Percentiles rank a stretch among this genome's conserved stretches.
Evolutionary conservation across 1,284 basidiomycete genomes (phyloP).

Genomic region (Sparassis latifolia): DNA sequence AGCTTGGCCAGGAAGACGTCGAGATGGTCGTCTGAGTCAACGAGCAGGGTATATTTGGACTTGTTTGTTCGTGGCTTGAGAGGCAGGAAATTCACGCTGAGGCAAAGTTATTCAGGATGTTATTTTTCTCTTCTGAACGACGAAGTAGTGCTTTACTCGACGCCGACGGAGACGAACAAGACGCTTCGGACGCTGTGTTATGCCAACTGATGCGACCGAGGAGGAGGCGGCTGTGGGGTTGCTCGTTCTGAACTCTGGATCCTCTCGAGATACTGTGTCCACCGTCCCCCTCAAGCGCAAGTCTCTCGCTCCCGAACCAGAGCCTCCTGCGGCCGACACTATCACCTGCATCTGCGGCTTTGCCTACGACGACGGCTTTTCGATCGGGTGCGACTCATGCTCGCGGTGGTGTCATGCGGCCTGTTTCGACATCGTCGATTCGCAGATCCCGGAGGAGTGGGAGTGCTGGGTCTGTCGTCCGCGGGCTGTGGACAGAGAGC

Average conservation of each 20-base stretch:
- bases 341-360: constrained; percentile 72
- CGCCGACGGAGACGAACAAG: no score
- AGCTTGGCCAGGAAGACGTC: no score
- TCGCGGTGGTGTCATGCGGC: constrained; percentile 87
- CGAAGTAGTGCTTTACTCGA: no score
- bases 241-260: constrained; percentile 35
- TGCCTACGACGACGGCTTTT: constrained; percentile 84
- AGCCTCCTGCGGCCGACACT: constrained; percentile 24
- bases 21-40: no score
- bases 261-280: constrained; percentile 21
- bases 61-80: no score
- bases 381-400: constrained; percentile 88
- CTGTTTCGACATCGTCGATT: constrained; percentile 72
- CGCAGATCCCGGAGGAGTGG: constrained; percentile 72
- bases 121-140: no score
- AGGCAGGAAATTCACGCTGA: no score
- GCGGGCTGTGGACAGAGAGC: constrained; percentile 38
- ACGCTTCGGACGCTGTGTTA: constrained; percentile 13
- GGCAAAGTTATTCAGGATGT: no score
- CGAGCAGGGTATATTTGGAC: no score
- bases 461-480: constrained; percentile 57
- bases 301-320: constrained; percentile 10
- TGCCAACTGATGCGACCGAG: constrained; percentile 45
- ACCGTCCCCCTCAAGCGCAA: constrained; percentile 39
- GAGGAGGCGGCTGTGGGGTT: constrained; percentile 37